These are phyloP conservation scores for Talaromyces islandicus DNA, from an alignment of 2,329 filamentous ascomycete species.

Conservation along the genomic window DNA sequence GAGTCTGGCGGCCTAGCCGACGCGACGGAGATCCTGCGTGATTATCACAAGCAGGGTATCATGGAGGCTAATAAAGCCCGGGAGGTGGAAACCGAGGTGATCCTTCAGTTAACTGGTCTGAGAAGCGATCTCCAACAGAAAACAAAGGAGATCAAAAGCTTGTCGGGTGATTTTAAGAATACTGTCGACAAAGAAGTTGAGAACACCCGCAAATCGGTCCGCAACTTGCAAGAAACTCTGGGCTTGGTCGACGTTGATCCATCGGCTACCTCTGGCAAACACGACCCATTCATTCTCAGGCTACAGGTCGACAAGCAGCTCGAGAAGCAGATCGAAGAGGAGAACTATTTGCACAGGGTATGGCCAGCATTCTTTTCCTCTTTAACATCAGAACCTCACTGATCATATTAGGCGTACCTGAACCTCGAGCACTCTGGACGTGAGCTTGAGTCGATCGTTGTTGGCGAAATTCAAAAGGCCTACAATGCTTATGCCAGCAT, in stretches of 20 bases:
- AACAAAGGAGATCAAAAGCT: conserved; percentile 94
- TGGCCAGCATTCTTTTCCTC: conserved; percentile 22
- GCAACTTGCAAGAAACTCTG: conserved; percentile 73
- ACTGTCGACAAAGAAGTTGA: conserved; percentile 95
- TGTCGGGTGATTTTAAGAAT: conserved; percentile 95
- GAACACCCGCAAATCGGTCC: conserved; percentile 69
- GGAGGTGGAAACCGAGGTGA: conserved; percentile 88
- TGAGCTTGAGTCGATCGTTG: conserved; percentile 92
- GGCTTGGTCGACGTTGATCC: conserved; percentile 74
- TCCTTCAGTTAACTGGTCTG: conserved; percentile 76
- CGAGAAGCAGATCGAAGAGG: conserved; percentile 88
- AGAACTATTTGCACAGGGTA: conserved; percentile 92
- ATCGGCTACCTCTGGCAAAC: conserved; percentile 69
- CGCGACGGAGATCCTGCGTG: conserved; percentile 70
- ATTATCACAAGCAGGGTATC: conserved; percentile 76
- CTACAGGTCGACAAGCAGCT: conserved; percentile 83
- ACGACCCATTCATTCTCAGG: conserved; percentile 84
- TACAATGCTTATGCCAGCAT: conserved; percentile 93
- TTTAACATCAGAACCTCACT: conserved; percentile 14
- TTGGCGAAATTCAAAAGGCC: conserved; percentile 95
- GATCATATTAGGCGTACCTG: conserved; percentile 65
- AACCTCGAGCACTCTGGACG: conserved; percentile 92
- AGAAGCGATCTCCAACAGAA: conserved; percentile 88
- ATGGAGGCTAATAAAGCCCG: conserved; percentile 79
- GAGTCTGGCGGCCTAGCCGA: conserved; percentile 79